Evolutionary conservation across 1,284 basidiomycete species (phyloP).

Genomic region (Papiliotrema fonsecae): DNA sequence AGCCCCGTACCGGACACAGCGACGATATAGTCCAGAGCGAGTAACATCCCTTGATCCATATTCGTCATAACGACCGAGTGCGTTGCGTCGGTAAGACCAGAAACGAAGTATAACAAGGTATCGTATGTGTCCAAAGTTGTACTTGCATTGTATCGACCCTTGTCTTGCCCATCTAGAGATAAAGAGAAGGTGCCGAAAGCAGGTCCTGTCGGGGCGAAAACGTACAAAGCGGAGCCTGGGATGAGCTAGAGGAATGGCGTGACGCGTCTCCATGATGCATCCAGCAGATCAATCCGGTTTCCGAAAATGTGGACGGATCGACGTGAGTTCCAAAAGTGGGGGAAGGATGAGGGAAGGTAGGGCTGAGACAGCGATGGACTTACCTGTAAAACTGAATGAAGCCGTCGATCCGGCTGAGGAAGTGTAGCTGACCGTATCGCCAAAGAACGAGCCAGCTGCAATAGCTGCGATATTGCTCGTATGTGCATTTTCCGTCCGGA

Average conservation of each 20-base stretch:
- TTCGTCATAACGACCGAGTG: constrained; percentile 22
- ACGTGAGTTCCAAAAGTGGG: not conserved
- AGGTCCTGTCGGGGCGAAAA: constrained; percentile 34
- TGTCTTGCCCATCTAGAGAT: constrained; percentile 9
- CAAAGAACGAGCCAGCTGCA: constrained; percentile 16
- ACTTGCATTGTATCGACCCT: constrained; percentile 22
- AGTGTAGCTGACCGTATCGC: constrained; percentile 30
- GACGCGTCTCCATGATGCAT: no score
- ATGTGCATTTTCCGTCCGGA: constrained; percentile 15
- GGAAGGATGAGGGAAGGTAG: not conserved
- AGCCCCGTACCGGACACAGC: constrained; percentile 11
- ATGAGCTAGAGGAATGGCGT: not conserved
- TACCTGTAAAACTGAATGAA: constrained; percentile 20
- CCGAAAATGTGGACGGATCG: not conserved
- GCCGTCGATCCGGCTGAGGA: constrained; percentile 17
- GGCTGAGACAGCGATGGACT: not conserved
- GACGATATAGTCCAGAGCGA: constrained; percentile 31
- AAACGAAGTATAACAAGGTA: constrained; percentile 24
- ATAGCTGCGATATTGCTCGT: constrained; percentile 16
- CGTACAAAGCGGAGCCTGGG: constrained; percentile 24
- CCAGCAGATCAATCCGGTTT: no score
- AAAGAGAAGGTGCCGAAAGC: constrained; percentile 23
- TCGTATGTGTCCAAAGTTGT: constrained; percentile 20
- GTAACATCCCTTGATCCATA: constrained; percentile 16
- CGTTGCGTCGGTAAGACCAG: constrained; percentile 9